phyloP scores from a whole-genome alignment of 2,329 filamentous ascomycete species.

The Allantophomopsis cytisporea region DNA sequence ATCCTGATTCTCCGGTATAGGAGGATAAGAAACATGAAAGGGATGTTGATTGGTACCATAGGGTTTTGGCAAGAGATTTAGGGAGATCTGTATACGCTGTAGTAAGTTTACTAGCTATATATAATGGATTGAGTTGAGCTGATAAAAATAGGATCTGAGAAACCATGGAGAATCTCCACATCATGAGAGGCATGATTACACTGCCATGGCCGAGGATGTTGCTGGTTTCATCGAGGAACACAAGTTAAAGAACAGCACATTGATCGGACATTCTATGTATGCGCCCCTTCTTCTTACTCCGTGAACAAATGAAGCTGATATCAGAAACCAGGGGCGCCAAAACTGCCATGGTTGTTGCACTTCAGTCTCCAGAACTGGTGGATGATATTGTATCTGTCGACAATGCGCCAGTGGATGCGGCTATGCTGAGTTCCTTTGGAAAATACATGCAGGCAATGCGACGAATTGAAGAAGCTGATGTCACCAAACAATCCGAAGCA shows the following conservation, averaged over 20 bases:
- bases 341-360: constrained; percentile 75
- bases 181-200: constrained; percentile 62
- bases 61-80: constrained; percentile 69
- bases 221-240: constrained; percentile 64
- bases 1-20: constrained; percentile 1
- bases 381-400: constrained; percentile 71
- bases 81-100: constrained; percentile 71
- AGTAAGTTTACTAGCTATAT: constrained; percentile 30
- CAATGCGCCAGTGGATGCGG: constrained; percentile 78
- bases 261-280: constrained; percentile 92
- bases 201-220: constrained; percentile 71
- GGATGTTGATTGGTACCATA: constrained; percentile 21
- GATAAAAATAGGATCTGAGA: constrained; percentile 54
- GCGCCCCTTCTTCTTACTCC: constrained; percentile 9
- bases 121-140: not conserved
- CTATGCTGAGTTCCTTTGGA: constrained; percentile 60
- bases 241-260: constrained; percentile 51
- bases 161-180: constrained; percentile 92
- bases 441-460: constrained; percentile 79
- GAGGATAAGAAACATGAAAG: not conserved
- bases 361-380: constrained; percentile 54
- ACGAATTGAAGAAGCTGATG: constrained; percentile 54
- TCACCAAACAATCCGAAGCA: constrained; percentile 62
- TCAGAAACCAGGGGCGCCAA: constrained; percentile 63
- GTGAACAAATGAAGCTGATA: not conserved